Conservation (phyloP, 1,139 yeast species). For the Kurtzmaniella quercitrusa region DNA sequence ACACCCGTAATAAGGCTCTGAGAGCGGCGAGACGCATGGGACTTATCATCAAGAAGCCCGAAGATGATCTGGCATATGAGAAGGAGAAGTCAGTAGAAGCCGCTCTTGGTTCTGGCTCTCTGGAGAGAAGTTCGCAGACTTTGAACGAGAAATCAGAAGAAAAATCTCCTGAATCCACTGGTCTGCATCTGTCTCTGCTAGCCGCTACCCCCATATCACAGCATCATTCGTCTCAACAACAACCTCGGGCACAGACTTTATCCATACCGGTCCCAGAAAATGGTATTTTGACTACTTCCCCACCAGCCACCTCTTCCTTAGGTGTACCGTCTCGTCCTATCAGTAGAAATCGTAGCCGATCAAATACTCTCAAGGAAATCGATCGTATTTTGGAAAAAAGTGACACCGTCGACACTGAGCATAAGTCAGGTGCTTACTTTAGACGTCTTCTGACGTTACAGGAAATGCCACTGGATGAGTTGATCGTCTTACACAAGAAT, state of each 20-base stretch:
- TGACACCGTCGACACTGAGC: conserved; percentile 41
- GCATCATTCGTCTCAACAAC: neutral
- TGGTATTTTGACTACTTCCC: conserved; percentile 4
- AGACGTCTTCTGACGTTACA: conserved; percentile 67
- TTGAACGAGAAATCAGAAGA: neutral
- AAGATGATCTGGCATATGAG: conserved; percentile 15
- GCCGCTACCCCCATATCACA: conserved; percentile 8
- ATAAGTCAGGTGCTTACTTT: conserved; percentile 64
- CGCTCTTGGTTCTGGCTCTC: neutral
- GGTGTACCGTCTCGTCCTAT: conserved; percentile 12
- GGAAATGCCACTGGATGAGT: conserved; percentile 46
- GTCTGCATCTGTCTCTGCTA: conserved; percentile 3
- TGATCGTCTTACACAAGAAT: neutral
- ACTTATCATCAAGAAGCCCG: conserved; percentile 48
- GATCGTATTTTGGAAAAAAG: conserved; percentile 38
- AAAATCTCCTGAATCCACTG: neutral
- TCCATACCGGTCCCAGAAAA: conserved; percentile 9
- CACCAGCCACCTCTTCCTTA: neutral
- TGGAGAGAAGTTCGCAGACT: neutral
- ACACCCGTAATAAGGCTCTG: conserved; percentile 51
- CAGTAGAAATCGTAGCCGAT: conserved; percentile 26
- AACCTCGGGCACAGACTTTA: conserved; percentile 3
- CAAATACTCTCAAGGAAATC: conserved; percentile 39
- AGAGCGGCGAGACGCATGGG: conserved; percentile 65
- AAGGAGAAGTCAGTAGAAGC: neutral